Conservation (phyloP, 2,329 filamentous ascomycete genomes). For the Talaromyces sp. region DNA sequence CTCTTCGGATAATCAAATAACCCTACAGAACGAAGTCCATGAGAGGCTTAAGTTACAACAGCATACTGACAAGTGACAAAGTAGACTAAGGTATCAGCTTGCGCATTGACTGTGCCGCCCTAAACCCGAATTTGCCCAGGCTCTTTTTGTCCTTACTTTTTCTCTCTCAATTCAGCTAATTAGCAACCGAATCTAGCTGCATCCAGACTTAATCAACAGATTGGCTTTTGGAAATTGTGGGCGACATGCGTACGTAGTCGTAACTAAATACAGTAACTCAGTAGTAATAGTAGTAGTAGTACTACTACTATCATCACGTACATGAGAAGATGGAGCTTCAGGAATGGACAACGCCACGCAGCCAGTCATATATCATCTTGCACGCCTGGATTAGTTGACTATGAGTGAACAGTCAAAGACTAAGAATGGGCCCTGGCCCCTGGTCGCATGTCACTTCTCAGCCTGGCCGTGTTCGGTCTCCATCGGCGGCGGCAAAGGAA, state of each 20-base stretch:
- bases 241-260: neutral
- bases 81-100: conserved; percentile 2
- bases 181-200: neutral
- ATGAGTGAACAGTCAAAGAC: neutral
- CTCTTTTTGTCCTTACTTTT: neutral
- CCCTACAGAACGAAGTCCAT: neutral
- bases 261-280: conserved; percentile 7
- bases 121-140: conserved; percentile 8
- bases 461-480: conserved; percentile 11
- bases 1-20: neutral
- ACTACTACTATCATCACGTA: neutral
- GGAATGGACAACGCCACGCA: neutral
- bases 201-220: conserved; percentile 1
- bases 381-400: neutral
- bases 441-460: conserved; percentile 18
- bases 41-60: neutral
- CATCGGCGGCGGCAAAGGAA: conserved; percentile 14
- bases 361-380: neutral
- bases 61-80: neutral
- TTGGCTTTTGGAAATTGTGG: conserved; percentile 4
- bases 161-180: conserved; percentile 5
- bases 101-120: conserved; percentile 11
- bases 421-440: conserved; percentile 17
- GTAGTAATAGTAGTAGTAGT: too few relatives aligned
- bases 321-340: conserved; percentile 3